Evolutionary conservation across 371 early-diverging fungal species (phyloP), one percentile per base, ranked within the genome.

Genomic region (Zychaea mexicana): DNA sequence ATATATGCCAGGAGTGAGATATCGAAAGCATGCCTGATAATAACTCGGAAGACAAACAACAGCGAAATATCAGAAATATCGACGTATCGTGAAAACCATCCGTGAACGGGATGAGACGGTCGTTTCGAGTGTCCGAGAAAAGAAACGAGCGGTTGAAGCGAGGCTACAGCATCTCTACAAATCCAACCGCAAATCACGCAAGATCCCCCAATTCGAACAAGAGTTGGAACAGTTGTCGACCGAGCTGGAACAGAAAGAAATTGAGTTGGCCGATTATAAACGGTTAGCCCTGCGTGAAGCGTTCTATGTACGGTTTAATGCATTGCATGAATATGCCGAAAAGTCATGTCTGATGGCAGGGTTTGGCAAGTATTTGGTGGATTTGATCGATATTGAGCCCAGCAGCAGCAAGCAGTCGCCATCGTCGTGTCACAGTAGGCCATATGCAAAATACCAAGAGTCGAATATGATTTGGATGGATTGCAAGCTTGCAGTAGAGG

Each of bases 201-300:
- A 78, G 49, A n/a, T 70, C 4, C 9, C 32, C 3, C 79, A 81
- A 49, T 69, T 78, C 39, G 60, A 71, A 27, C 58, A 47, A 54
- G 78, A 81, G 49, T 56, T 81, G 30, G 62, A 52, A 2, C 60
- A 73, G 22, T 63, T 81, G 45, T 66, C 66, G 24, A 66, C 65
- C n/a, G 77, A 77, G n/a, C 69, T 74, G 13, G 72, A 67, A 32
- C 72, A 74, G 9, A 70, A 57, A 30, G 74, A 78, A 45, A 46
- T 67, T 54, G 77, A 78, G 54, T 57, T 78, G 52, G 76, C 74
- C 3, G 77, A 81, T 47, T 81, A 74, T 24, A 81, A 78, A 58
- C 73, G 82, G 36, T 75, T 78, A 62, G 82, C 82, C 0, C 28
- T 81, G 2, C 73, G 76, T 12, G 82, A 81, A 58, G 82, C 82